Base-by-base conservation (phyloP, 202 grass and related monocot genomes). In the Panicum hallii region DNA sequence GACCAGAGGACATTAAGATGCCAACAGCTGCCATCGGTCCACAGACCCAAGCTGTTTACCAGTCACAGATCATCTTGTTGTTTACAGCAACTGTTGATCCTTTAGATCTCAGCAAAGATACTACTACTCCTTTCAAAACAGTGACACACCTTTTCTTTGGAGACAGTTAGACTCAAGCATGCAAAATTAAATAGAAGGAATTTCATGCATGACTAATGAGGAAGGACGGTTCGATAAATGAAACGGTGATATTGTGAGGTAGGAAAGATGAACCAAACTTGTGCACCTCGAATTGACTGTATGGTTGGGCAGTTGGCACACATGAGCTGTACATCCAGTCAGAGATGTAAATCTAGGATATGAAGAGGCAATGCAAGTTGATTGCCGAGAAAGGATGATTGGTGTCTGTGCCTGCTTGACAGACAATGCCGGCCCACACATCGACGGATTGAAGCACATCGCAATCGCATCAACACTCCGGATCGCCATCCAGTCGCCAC, bases 351-450 rank as follows among this genome's bases (percentile, higher is more conserved):
- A 23, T 58, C n/a, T 46, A 9, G 67, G 42, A 28, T 30, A 23
- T 48, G 44, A 16, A 26, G 11, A 14, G 26, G 69, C 22, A 28
- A 32, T 50, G 45, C 26, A 72, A 72, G 14, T 32, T 34, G 70
- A 52, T 34, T 34, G 11, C 48, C 4, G 26, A 48, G 68, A 22
- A 47, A 47, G 11, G n/a, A 28, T 44, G 5, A 23, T 7, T 13
- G 67, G 67, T 6, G 22, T n/a, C n/a, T 47, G 68, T 16, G 44
- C n/a, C 44, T 70, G n/a, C 43, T 70, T 47, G 68, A 71, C 43
- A 71, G 68, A 8, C 43, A 47, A 28, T 48, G 68, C 22, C 5
- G 5, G 22, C 6, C 44, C 67, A 67, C 26, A 41, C 41, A 9
- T 5, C 68, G 48, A 9, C 3, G 2, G 48, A 48, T 9, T 6